phyloP scores from a whole-genome alignment of 176 grass and related monocot species.

The Themeda triandra region DNA sequence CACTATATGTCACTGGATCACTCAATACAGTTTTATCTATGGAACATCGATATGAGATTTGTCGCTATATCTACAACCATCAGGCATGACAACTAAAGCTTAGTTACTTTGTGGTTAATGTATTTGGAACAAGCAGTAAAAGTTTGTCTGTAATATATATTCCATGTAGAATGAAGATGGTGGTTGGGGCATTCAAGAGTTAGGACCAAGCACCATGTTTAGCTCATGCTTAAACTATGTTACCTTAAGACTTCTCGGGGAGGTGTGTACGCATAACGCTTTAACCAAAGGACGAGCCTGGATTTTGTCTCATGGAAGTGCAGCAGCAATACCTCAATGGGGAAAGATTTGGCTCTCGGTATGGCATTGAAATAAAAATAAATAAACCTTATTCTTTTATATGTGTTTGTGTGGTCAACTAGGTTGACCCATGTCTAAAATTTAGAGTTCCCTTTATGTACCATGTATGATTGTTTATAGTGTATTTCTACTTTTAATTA shows the following conservation, averaged over 20 bases:
- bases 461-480: no score
- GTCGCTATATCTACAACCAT: background rate
- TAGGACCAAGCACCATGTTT: background rate
- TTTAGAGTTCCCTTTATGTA: no score
- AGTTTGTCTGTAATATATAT: background rate
- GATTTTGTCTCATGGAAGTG: background rate
- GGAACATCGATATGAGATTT: background rate
- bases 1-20: background rate
- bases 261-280: background rate
- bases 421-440: no score
- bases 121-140: background rate
- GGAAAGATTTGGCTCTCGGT: constrained; percentile 19
- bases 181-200: background rate
- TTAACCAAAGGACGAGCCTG: background rate
- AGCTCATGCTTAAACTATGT: background rate
- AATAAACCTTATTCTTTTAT: background rate
- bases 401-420: background rate
- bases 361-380: background rate
- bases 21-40: background rate
- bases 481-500: background rate
- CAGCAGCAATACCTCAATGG: background rate
- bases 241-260: background rate
- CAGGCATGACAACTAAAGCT: background rate
- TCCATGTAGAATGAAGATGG: background rate
- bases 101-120: background rate